Base-by-base conservation (phyloP, 164 flowering plant species). In the Chloranthus sessilifolius region DNA sequence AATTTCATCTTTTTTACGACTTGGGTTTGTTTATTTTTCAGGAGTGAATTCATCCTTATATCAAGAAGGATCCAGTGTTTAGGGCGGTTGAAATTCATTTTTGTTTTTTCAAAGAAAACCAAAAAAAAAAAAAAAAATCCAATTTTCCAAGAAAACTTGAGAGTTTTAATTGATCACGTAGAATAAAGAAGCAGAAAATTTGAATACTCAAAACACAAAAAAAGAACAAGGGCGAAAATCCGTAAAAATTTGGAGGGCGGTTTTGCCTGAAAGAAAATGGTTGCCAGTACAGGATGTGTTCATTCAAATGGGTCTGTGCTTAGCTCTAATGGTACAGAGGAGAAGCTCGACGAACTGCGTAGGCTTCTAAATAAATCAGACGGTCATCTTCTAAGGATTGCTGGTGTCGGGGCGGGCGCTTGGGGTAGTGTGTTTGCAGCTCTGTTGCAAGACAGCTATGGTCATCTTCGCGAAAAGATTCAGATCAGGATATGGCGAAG, bases 371-470 rank as follows among this genome's bases (percentile, higher is more conserved):
- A 89, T 3, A 85, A 82, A 63, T 59, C 81, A 0, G 83, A 85
- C 3, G 84, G 79, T 3, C 89, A 85, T 56, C 66, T 76, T 12
- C 50, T 85, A 53, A 82, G 70, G 62, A 82, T 85, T 42, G 89
- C 80, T 33, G 82, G 89, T 22, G 80, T 82, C 33, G 94, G 89
- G 2, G 94, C 84, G 0, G 94, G 94, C 38, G 94, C 94, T 34
- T 85, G 94, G 94, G 94, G 89, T 14, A 78, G 89, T 74, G 88
- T 85, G 22, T 85, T 85, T 54, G 66, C 71, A 44, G 89, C 88
- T 21, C 50, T 85, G 69, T 60, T 85, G 67, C 94, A 85, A 66
- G 87, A 80, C 43, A 60, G 73, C 39, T 85, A 85, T 64, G 89
- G 94, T 10, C 77, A 71, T 28, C 64, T 82, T 33, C 61, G 88